These are phyloP conservation scores for Leptodermis oblonga DNA, from an alignment of 257 asterid species.

Conservation along the genomic window DNA sequence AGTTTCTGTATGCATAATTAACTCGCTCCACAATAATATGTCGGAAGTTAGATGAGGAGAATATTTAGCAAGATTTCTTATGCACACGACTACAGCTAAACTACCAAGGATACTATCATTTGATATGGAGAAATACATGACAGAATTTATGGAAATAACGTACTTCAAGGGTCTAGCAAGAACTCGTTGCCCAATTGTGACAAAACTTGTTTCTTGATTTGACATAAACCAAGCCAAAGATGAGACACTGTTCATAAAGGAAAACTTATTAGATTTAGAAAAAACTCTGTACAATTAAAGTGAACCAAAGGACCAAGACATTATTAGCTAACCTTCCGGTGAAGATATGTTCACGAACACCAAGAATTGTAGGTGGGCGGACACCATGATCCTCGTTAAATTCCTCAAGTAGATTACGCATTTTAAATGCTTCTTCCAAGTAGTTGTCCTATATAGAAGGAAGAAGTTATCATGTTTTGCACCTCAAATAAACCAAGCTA, in stretches of 20 bases:
- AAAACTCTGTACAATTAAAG: slow-evolving; percentile 15
- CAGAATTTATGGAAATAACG: slow-evolving; percentile 24
- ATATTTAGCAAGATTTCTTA: background rate
- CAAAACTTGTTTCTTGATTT: slow-evolving; percentile 97
- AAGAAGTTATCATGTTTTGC: slow-evolving; percentile 18
- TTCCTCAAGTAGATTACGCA: slow-evolving; percentile 96
- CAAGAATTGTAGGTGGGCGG: slow-evolving; percentile 87
- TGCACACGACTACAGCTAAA: background rate
- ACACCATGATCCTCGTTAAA: slow-evolving; percentile 97
- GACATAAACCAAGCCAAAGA: slow-evolving; percentile 99
- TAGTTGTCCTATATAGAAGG: slow-evolving; percentile 72
- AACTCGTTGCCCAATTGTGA: slow-evolving; percentile 98
- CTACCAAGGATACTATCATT: background rate
- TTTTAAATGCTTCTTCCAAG: slow-evolving; percentile 96
- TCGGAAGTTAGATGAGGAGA: background rate
- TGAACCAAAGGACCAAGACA: slow-evolving; percentile 10
- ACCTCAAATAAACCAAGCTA: slow-evolving; percentile 5
- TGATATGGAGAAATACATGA: background rate
- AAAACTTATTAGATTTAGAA: slow-evolving; percentile 20
- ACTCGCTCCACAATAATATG: background rate
- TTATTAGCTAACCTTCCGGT: slow-evolving; percentile 70
- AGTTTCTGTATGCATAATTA: background rate
- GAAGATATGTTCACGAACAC: slow-evolving; percentile 95
- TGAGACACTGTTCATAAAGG: slow-evolving; percentile 69
- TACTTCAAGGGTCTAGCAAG: slow-evolving; percentile 97